Conservation (phyloP, 306 rosid species). For the Cajanus cajan region DNA sequence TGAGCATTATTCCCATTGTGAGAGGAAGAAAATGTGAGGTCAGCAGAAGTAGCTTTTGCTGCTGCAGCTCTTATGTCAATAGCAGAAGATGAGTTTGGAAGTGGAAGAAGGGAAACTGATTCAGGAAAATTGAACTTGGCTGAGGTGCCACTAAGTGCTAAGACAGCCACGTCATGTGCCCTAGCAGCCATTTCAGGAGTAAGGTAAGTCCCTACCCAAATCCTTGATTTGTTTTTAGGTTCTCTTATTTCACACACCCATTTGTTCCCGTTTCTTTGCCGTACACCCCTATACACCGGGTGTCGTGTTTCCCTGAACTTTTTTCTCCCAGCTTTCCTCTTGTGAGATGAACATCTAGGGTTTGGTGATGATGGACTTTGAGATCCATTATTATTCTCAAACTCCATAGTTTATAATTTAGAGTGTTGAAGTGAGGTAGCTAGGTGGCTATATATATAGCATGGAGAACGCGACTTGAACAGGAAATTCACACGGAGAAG, state of each 20-base stretch:
- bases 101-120: slow-evolving; percentile 27
- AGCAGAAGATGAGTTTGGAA: slow-evolving; percentile 13
- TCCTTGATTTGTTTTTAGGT: slow-evolving; percentile 30
- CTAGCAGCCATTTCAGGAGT: slow-evolving; percentile 44
- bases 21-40: background rate
- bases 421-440: too few species aligned
- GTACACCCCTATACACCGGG: slow-evolving; percentile 1
- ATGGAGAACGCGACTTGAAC: background rate
- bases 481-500: background rate
- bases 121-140: slow-evolving; percentile 34
- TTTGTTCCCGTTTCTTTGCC: background rate
- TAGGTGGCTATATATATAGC: background rate
- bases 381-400: too few species aligned
- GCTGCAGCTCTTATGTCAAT: slow-evolving; percentile 19
- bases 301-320: background rate
- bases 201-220: slow-evolving; percentile 39
- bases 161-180: slow-evolving; percentile 43
- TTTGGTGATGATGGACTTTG: background rate
- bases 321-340: background rate
- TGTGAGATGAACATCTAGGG: slow-evolving; percentile 2
- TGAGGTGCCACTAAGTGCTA: slow-evolving; percentile 29
- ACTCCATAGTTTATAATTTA: background rate
- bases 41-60: background rate
- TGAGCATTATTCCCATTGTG: background rate
- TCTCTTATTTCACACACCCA: slow-evolving; percentile 26